Evolutionary conservation across 1,139 yeast species (phyloP), one percentile per base, ranked within the genome.

Genomic region (Pichia cactophila): DNA sequence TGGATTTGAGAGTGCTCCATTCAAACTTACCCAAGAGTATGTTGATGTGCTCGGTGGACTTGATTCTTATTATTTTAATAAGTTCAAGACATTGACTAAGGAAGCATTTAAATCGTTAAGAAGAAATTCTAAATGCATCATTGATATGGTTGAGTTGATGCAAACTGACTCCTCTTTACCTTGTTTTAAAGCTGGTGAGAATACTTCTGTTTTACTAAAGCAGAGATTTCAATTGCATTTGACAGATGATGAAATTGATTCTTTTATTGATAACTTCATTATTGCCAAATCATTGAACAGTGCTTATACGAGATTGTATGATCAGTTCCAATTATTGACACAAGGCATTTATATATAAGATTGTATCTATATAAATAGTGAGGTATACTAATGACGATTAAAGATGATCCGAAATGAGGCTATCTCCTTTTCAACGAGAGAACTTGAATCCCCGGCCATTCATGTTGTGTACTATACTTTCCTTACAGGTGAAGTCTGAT

Each of bases 1-100:
- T 49, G 96, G 97, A 0, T 89, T 92, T 65, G 98, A 92, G 62
- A 95, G 96, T 1, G 96, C 97, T 0, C 97, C 98, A 1, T 92
- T 92, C 72, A 92, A 92, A 62, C 70, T 92, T 17, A 88, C 97
- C 0, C 73, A 74, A 52, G 98, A 92, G 61, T 92, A 92, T 60
- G 79, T 89, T 26, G 97, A 90, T 41, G 66, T 92, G 5, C 66
- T 92, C 59, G 98, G 95, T 6, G 97, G 97, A 0, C 51, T 72
- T 0, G 83, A 80, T 1, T 77, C 87, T 17, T 75, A 71, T 20
- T 69, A 74, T 45, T 92, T 78, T 66, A 63, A 68, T 42, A 72
- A 72, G 45, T 92, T 86, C 68, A 77, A 77, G 41, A 64, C 70
- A 7, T 61, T 86, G 26, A 77, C 88, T 60, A 86, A 85, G 58